Evolutionary conservation across 352 stramenopile genomes (phyloP), one percentile per base, ranked within the genome.

Genomic region (Aphanomyces euteiches): DNA sequence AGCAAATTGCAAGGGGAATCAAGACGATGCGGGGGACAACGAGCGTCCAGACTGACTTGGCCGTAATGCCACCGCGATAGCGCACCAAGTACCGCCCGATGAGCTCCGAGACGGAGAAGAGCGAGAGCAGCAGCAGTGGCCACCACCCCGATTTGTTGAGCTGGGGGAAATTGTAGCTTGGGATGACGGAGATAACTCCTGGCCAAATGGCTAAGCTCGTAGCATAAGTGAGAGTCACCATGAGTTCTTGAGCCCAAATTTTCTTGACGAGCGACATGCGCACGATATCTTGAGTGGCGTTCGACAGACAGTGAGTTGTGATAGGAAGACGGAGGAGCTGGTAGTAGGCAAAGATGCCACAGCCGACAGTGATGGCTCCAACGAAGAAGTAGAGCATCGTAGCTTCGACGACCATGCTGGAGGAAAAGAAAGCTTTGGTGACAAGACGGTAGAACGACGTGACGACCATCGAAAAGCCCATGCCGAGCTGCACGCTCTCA

Each of bases 101-200:
- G 65, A 82, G 90, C 73, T 93, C 85, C 19, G 74, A 87, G 47
- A 90, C 66, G 0, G 85, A 87, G 64, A 92, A 95, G n/a, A 91
- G n/a, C n/a, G n/a, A n/a, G n/a, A 58, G 17, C 50, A 58, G 37
- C 7, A 19, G 10, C 17, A 19, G 50, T 58, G 50, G 17, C 50
- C 50, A 58, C 50, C 50, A 58, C 50, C 50, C 50, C 50, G 50
- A 58, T 28, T n/a, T 19, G 17, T 58, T 58, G 7, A 58, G 50
- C 7, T n/a, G 6, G 21, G 50, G 50, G 17, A 58, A 58, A n/a
- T 58, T n/a, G 50, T 58, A 58, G 50, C 50, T 58, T 7, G 50
- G 50, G 17, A 58, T 58, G 50, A 58, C 50, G 7, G 50, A 58
- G n/a, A 58, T 28, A 28, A 58, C 50, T 10, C 50, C 50, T n/a